Evolutionary conservation across 176 grass and related monocot species (phyloP).

Genomic region (Avena insularis): DNA sequence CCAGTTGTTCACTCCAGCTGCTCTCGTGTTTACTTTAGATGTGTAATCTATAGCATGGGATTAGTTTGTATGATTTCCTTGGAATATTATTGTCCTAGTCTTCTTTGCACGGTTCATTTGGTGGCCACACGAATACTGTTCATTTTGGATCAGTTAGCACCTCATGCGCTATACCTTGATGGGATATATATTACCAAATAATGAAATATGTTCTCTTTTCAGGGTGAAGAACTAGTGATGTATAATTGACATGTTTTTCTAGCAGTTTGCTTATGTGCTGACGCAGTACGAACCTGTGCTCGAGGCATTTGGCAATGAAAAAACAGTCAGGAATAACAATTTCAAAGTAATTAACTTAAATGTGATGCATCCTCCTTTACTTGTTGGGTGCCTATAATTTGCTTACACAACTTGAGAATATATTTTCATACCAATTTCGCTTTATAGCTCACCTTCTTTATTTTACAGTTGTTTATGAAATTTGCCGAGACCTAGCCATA

Average conservation of each 20-base stretch:
- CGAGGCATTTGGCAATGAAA: slow-evolving; percentile 35
- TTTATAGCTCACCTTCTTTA: slow-evolving; percentile 36
- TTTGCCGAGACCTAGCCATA: slow-evolving; percentile 90
- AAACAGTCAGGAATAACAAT: slow-evolving; percentile 92
- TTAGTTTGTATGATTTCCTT: no score
- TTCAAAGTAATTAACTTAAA: slow-evolving; percentile 58
- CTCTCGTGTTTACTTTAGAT: no score
- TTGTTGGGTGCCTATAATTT: slow-evolving; percentile 30
- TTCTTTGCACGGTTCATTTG: background rate
- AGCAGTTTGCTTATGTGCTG: slow-evolving; percentile 37
- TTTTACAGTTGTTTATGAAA: slow-evolving; percentile 79
- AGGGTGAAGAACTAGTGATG: slow-evolving; percentile 20
- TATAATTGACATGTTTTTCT: slow-evolving; percentile 33
- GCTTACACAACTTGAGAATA: background rate
- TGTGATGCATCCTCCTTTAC: slow-evolving; percentile 8
- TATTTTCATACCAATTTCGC: background rate
- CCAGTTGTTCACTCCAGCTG: no score
- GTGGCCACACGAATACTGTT: background rate
- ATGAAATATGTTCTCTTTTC: slow-evolving; percentile 12
- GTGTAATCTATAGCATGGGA: no score
- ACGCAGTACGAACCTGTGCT: slow-evolving; percentile 83
- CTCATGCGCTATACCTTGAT: background rate
- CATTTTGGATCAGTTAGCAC: no score
- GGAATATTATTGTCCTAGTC: no score
- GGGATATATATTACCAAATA: background rate